Percentiles rank a stretch among this genome's conserved stretches.
These are phyloP conservation scores for Pseudocercospora fijiensis DNA, from an alignment of 2,329 filamentous ascomycete species.

Conservation along the genomic window DNA sequence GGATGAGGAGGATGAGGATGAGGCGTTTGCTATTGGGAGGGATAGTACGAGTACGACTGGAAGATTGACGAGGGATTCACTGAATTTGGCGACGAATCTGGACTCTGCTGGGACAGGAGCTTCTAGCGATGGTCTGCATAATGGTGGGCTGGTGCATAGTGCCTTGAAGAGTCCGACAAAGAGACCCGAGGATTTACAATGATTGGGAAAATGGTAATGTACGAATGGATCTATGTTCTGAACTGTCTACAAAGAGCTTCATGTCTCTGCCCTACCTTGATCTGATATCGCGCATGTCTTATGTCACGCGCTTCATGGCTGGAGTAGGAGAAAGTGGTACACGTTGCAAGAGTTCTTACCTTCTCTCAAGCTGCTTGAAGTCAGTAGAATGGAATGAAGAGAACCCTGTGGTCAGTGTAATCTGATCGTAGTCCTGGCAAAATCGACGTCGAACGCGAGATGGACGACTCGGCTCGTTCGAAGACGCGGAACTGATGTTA, in stretches of 20 bases:
- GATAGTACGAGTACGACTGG: conserved; percentile 33
- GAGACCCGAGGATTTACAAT: conserved; percentile 48
- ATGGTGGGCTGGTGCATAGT: conserved; percentile 12
- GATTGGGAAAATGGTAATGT: conserved; percentile 15
- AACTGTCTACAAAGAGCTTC: neutral
- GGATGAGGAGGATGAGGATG: conserved; percentile 14
- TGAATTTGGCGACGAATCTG: conserved; percentile 19
- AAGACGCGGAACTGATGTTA: conserved; percentile 7
- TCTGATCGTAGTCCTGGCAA: neutral
- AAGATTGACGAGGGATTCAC: conserved; percentile 27
- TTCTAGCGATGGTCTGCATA: conserved; percentile 22
- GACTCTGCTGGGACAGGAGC: conserved; percentile 20
- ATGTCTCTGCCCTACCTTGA: neutral
- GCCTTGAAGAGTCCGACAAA: conserved; percentile 43
- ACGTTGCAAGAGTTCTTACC: neutral
- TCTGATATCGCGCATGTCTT: neutral
- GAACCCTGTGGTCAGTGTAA: neutral
- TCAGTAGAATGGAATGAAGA: neutral
- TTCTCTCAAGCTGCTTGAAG: neutral
- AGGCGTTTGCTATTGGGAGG: conserved; percentile 23
- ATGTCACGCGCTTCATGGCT: neutral
- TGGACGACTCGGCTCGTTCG: conserved; percentile 18
- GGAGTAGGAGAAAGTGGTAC: too few relatives aligned
- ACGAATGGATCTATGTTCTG: neutral
- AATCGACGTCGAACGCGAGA: conserved; percentile 19